Conservation (phyloP, 208 protist species). For the Trypanosoma brucei region DNA sequence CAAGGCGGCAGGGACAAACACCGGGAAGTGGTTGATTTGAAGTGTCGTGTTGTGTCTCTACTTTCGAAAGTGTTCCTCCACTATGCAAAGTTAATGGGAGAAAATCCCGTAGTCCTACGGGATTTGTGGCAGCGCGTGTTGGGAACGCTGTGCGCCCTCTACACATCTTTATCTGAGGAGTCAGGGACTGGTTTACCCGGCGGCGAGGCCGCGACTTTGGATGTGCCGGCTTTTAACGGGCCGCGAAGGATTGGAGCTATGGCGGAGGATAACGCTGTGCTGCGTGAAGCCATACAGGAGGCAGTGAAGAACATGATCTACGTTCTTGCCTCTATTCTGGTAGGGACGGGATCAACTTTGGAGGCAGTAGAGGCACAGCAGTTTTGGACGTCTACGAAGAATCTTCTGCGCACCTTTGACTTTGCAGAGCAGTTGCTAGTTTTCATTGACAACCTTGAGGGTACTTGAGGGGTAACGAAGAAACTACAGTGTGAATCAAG, state of each 20-base stretch:
- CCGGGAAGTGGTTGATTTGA: conserved; percentile 40
- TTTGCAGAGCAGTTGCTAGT: conserved; percentile 42
- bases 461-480: background rate
- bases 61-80: conserved; percentile 69
- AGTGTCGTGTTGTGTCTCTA: conserved; percentile 62
- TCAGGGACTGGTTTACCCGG: background rate
- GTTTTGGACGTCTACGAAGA: conserved; percentile 40
- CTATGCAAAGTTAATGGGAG: conserved; percentile 32
- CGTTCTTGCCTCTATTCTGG: conserved; percentile 35
- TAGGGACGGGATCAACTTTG: conserved; percentile 11
- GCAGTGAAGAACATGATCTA: conserved; percentile 85
- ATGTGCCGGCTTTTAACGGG: background rate
- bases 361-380: conserved; percentile 8
- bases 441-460: conserved; percentile 33
- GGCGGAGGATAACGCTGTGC: conserved; percentile 34
- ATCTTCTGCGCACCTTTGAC: conserved; percentile 46
- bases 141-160: conserved; percentile 69
- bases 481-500: too few species aligned
- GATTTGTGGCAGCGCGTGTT: conserved; percentile 69
- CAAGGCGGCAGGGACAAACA: background rate
- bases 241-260: background rate
- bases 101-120: conserved; percentile 30
- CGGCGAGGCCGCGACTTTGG: background rate
- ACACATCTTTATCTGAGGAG: conserved; percentile 34
- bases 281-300: conserved; percentile 82